Conservation (phyloP, 75 land plant species). For the Pinus tabuliformis region DNA sequence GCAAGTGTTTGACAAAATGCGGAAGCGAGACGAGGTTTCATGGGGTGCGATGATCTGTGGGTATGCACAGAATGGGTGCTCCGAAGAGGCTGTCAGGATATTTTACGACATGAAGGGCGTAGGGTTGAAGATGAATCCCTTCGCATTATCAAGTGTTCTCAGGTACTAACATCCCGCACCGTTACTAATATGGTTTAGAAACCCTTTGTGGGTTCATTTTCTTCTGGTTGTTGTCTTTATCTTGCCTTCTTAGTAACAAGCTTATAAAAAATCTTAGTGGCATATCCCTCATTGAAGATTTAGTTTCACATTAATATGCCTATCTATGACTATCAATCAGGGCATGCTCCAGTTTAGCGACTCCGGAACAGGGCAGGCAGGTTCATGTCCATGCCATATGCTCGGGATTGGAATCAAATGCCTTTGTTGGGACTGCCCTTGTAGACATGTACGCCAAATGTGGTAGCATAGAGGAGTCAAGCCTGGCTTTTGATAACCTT, state of each 20-base stretch:
- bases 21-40: constrained; percentile 21
- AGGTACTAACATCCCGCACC: constrained; percentile 12
- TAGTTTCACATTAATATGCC: constrained; percentile 16
- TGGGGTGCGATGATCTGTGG: constrained; percentile 45
- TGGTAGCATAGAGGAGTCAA: constrained; percentile 5
- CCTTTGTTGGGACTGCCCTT: constrained; percentile 4
- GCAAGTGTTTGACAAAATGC: constrained; percentile 29
- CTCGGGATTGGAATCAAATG: constrained; percentile 1
- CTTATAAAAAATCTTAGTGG: constrained; percentile 23
- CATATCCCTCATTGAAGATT: neutral
- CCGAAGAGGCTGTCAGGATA: constrained; percentile 16
- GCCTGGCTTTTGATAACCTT: constrained; percentile 15
- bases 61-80: constrained; percentile 21
- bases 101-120: constrained; percentile 20
- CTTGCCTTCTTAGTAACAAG: constrained; percentile 24
- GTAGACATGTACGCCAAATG: constrained; percentile 9
- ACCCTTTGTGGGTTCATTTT: constrained; percentile 31
- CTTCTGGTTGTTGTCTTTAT: constrained; percentile 10
- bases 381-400: neutral
- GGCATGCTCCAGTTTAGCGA: neutral
- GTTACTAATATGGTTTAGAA: constrained; percentile 22
- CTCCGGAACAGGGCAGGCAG: constrained; percentile 2
- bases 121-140: constrained; percentile 11
- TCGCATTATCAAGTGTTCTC: constrained; percentile 4
- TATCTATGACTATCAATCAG: neutral